phyloP scores from a whole-genome alignment of 2,329 filamentous ascomycete species.

The Venturiaceae sp. region DNA sequence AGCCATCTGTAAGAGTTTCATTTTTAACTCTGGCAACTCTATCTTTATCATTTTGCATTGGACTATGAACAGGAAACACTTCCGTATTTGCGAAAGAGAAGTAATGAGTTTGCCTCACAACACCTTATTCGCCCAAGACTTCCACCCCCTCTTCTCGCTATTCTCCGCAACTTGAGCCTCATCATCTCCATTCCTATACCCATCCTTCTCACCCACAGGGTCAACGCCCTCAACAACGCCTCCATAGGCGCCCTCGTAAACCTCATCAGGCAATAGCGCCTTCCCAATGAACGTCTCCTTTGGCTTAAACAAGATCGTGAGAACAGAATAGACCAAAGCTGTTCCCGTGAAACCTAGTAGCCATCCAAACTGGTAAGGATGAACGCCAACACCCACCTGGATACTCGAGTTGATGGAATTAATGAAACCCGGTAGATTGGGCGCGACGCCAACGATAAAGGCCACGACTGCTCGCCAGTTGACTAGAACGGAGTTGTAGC shows the following conservation, averaged over 20 bases:
- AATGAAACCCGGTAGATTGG: constrained; percentile 46
- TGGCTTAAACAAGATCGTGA: constrained; percentile 17
- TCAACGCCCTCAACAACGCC: constrained; percentile 7
- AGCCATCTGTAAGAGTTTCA: no score
- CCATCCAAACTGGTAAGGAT: constrained; percentile 58
- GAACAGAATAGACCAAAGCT: constrained; percentile 43
- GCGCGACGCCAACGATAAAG: constrained; percentile 47
- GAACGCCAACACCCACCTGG: constrained; percentile 35
- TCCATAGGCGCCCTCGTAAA: constrained; percentile 21
- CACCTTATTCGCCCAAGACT: constrained; percentile 21
- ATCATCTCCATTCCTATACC: constrained; percentile 2
- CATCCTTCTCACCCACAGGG: not conserved
- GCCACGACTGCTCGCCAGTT: constrained; percentile 53
- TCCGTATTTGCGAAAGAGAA: no score
- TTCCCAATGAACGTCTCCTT: constrained; percentile 36
- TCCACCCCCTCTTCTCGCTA: constrained; percentile 23
- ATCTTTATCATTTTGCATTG: no score
- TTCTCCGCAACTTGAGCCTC: constrained; percentile 8
- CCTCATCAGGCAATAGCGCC: constrained; percentile 27
- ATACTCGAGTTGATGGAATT: constrained; percentile 30
- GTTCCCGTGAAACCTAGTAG: constrained; percentile 50
- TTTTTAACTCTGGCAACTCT: no score
- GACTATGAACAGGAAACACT: no score
- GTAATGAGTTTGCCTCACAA: no score
- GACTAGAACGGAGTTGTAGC: constrained; percentile 38